Conservation (phyloP, 1,139 yeast species). For the Eremothecium cymbalariae region DNA sequence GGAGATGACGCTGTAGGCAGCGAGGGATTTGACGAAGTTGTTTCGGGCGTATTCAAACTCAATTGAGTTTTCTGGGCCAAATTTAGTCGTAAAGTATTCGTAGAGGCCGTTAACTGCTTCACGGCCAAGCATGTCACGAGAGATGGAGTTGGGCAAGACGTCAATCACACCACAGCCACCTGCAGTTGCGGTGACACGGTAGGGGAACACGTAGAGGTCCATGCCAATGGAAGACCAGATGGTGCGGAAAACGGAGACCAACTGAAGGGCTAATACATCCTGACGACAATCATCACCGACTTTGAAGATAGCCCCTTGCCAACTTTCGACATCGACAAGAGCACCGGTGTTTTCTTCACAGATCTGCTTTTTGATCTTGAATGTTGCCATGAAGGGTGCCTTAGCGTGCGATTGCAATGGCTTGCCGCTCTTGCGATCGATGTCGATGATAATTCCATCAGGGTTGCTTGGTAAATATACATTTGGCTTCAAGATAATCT, state of each 20-base stretch:
- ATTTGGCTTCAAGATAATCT: conserved; percentile 67
- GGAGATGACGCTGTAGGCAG: conserved; percentile 92
- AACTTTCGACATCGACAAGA: conserved; percentile 40
- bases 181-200: conserved; percentile 95
- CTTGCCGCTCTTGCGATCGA: conserved; percentile 83
- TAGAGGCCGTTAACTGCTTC: conserved; percentile 97
- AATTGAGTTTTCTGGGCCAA: conserved; percentile 86
- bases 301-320: conserved; percentile 97
- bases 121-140: conserved; percentile 97
- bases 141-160: conserved; percentile 87
- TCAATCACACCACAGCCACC: conserved; percentile 99
- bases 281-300: conserved; percentile 99
- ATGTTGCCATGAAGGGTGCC: conserved; percentile 97
- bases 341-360: conserved; percentile 39
- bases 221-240: conserved; percentile 85
- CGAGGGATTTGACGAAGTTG: conserved; percentile 86
- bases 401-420: conserved; percentile 99
- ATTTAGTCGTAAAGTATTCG: conserved; percentile 85
- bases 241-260: conserved; percentile 83
- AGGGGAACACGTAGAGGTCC: conserved; percentile 85
- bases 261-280: conserved; percentile 88
- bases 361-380: conserved; percentile 62
- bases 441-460: conserved; percentile 87
- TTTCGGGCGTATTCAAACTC: conserved; percentile 88
- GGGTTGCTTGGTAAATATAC: conserved; percentile 96